phyloP scores from a whole-genome alignment of 2,329 filamentous ascomycete genomes.

The Diaporthe sp. region DNA sequence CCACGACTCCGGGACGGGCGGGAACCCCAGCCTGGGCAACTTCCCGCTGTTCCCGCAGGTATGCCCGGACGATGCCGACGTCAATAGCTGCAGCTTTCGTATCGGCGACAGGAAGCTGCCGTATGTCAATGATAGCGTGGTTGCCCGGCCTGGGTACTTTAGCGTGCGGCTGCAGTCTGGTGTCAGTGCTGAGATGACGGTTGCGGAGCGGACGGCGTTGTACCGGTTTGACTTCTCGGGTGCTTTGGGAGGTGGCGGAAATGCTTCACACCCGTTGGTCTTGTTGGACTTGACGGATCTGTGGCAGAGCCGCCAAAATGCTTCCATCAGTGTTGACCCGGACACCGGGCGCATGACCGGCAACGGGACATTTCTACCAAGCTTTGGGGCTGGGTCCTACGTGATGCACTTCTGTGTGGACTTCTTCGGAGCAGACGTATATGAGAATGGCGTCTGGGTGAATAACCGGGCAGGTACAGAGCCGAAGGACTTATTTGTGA shows the following conservation, averaged over 20 bases:
- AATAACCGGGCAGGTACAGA: conserved; percentile 52
- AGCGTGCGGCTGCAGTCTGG: conserved; percentile 63
- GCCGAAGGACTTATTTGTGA: conserved; percentile 49
- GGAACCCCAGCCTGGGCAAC: conserved; percentile 56
- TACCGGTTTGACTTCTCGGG: conserved; percentile 69
- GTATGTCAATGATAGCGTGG: conserved; percentile 53
- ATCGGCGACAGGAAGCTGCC: conserved; percentile 55
- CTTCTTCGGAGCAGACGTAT: conserved; percentile 56
- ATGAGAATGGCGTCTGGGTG: conserved; percentile 51
- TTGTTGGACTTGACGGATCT: conserved; percentile 71
- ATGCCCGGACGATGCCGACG: conserved; percentile 52
- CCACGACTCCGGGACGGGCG: conserved; percentile 57
- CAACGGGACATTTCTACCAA: conserved; percentile 67
- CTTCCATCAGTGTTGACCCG: conserved; percentile 59
- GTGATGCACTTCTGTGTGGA: conserved; percentile 70
- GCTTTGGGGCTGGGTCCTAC: conserved; percentile 70
- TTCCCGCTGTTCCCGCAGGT: conserved; percentile 58
- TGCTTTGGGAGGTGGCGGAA: conserved; percentile 38
- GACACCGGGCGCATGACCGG: conserved; percentile 65
- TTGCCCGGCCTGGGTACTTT: conserved; percentile 67
- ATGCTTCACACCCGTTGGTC: conserved; percentile 58
- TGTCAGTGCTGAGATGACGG: conserved; percentile 68
- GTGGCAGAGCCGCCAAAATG: conserved; percentile 60
- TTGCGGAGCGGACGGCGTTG: conserved; percentile 69
- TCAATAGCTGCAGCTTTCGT: conserved; percentile 67